phyloP scores from a whole-genome alignment of 2,329 filamentous ascomycete genomes.

The Phaeomoniella chlamydospora region DNA sequence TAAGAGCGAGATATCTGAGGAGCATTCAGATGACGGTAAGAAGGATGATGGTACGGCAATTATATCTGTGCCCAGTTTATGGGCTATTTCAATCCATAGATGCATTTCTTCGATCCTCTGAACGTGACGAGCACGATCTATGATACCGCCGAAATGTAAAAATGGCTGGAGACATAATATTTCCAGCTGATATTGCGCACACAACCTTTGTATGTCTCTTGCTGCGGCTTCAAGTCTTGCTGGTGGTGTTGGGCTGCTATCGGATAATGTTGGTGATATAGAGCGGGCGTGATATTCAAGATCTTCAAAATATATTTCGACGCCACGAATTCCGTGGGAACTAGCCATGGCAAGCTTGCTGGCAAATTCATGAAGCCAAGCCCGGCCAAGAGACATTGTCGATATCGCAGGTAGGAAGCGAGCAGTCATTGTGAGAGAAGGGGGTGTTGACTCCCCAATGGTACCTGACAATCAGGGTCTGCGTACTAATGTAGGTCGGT shows the following conservation, averaged over 20 bases:
- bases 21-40: constrained; percentile 33
- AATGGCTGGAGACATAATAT: constrained; percentile 38
- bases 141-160: constrained; percentile 60
- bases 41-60: constrained; percentile 65
- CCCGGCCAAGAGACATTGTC: constrained; percentile 63
- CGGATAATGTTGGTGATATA: constrained; percentile 1
- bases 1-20: constrained; percentile 35
- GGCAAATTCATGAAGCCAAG: constrained; percentile 52
- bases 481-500: too few relatives aligned
- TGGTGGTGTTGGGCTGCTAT: constrained; percentile 5
- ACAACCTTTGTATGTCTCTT: constrained; percentile 36
- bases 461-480: too few relatives aligned
- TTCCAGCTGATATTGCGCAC: constrained; percentile 4
- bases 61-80: constrained; percentile 51
- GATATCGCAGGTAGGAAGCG: constrained; percentile 45
- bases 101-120: constrained; percentile 47
- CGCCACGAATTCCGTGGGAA: constrained; percentile 49
- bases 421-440: constrained; percentile 6
- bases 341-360: constrained; percentile 56
- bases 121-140: constrained; percentile 45
- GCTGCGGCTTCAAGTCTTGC: constrained; percentile 45
- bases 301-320: constrained; percentile 71
- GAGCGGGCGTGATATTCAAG: constrained; percentile 42
- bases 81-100: constrained; percentile 55
- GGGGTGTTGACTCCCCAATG: too few relatives aligned